phyloP scores from a whole-genome alignment of 768 basidiomycete genomes.

The Pholiota molesta region DNA sequence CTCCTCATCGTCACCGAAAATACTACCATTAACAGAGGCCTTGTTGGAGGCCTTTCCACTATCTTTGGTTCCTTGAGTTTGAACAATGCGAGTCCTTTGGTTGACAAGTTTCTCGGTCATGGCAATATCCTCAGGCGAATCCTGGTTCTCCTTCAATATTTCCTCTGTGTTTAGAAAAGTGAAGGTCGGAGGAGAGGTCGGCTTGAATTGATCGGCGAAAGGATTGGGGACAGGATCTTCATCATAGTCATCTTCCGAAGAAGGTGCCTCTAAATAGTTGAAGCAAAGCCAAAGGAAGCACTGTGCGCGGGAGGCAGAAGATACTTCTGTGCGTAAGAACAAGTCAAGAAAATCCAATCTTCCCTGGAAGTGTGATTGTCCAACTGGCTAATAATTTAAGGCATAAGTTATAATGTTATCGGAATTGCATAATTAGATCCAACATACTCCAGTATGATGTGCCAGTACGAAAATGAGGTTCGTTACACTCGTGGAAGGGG shows the following conservation, averaged over 20 bases:
- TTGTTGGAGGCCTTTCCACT: slow-evolving; percentile 19
- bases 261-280: slow-evolving; percentile 65
- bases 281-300: slow-evolving; percentile 89
- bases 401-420: slow-evolving; percentile 11
- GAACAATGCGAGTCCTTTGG: slow-evolving; percentile 42
- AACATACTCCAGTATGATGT: slow-evolving; percentile 54
- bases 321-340: slow-evolving; percentile 73
- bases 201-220: slow-evolving; percentile 53
- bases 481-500: slow-evolving; percentile 71
- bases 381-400: slow-evolving; percentile 54
- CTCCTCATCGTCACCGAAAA: slow-evolving; percentile 27
- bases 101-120: slow-evolving; percentile 40
- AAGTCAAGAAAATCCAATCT: slow-evolving; percentile 78
- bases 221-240: slow-evolving; percentile 50
- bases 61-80: slow-evolving; percentile 25
- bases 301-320: slow-evolving; percentile 72
- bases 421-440: slow-evolving; percentile 24
- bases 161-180: slow-evolving; percentile 42
- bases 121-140: slow-evolving; percentile 44
- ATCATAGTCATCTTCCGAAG: slow-evolving; percentile 43
- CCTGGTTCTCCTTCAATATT: slow-evolving; percentile 46
- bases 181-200: slow-evolving; percentile 38
- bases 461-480: slow-evolving; percentile 74
- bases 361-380: slow-evolving; percentile 70
- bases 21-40: slow-evolving; percentile 22